phyloP scores from a whole-genome alignment of 1,139 yeast species.

The Kodamaea arcana region DNA sequence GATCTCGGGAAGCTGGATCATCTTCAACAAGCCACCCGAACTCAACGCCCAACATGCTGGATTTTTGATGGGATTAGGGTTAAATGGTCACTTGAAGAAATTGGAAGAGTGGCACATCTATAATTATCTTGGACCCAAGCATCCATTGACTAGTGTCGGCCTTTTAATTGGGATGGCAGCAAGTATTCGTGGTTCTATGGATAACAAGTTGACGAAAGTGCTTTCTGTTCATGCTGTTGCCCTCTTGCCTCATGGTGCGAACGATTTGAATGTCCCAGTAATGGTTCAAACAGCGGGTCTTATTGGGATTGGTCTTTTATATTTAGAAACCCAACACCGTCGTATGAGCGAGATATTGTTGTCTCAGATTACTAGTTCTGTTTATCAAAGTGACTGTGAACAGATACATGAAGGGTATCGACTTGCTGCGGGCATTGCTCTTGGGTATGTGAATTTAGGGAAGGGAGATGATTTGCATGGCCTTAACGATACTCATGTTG shows the following conservation, averaged over 20 bases:
- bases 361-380: conserved; percentile 58
- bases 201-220: conserved; percentile 82
- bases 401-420: conserved; percentile 78
- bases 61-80: conserved; percentile 83
- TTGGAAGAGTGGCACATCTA: conserved; percentile 97
- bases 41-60: conserved; percentile 90
- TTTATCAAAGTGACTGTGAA: conserved; percentile 53
- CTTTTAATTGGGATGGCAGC: conserved; percentile 91
- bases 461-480: conserved; percentile 64
- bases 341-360: conserved; percentile 81
- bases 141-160: conserved; percentile 80
- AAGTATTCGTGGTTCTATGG: conserved; percentile 78
- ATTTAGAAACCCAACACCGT: conserved; percentile 73
- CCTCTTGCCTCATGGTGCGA: conserved; percentile 83
- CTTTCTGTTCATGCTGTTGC: conserved; percentile 93
- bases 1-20: conserved; percentile 89
- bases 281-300: conserved; percentile 90
- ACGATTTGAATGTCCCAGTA: conserved; percentile 78
- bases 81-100: conserved; percentile 79
- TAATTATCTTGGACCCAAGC: conserved; percentile 89
- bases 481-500: conserved; percentile 63
- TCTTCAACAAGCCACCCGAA: conserved; percentile 72
- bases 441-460: conserved; percentile 86
- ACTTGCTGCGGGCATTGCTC: conserved; percentile 81
- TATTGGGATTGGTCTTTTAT: conserved; percentile 83